Conservation (phyloP, 192 early-diverging fungal genomes). For the Coemansia sp. region DNA sequence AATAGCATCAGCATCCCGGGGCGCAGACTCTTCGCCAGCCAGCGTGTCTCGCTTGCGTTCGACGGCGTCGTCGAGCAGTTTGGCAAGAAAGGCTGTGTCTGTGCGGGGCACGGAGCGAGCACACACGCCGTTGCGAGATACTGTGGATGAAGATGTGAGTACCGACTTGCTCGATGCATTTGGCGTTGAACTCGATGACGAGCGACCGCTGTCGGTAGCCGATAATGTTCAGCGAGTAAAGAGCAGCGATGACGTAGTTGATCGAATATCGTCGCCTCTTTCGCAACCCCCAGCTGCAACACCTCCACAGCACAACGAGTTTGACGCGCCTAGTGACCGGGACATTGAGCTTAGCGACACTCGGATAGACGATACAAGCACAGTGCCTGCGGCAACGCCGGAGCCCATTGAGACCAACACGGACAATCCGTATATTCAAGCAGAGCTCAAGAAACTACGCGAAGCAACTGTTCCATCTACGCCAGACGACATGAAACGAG, state of each 20-base stretch:
- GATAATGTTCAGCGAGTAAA: neutral
- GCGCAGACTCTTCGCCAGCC: slow-evolving; percentile 24
- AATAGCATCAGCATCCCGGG: slow-evolving; percentile 20
- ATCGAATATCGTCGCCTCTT: neutral
- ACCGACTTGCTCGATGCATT: slow-evolving; percentile 51
- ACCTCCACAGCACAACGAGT: too few relatives aligned
- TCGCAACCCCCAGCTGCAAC: neutral
- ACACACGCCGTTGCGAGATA: neutral
- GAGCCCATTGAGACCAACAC: slow-evolving; percentile 2
- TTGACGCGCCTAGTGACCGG: neutral
- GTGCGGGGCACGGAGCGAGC: neutral
- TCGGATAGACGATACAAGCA: neutral
- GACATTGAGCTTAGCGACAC: neutral
- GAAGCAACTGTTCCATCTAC: slow-evolving; percentile 26
- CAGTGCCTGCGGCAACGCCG: neutral
- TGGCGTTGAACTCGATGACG: slow-evolving; percentile 55
- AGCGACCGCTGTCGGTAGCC: neutral
- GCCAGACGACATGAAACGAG: slow-evolving; percentile 29
- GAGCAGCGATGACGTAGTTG: slow-evolving; percentile 1
- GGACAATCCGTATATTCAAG: slow-evolving; percentile 38
- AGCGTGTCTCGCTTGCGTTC: slow-evolving; percentile 49
- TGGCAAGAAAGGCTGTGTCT: neutral
- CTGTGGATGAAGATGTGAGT: slow-evolving; percentile 17
- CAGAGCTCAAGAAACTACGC: slow-evolving; percentile 37
- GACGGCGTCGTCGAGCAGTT: slow-evolving; percentile 1